Conservation (phyloP, 257 asterid species). For the Solanum pennellii region DNA sequence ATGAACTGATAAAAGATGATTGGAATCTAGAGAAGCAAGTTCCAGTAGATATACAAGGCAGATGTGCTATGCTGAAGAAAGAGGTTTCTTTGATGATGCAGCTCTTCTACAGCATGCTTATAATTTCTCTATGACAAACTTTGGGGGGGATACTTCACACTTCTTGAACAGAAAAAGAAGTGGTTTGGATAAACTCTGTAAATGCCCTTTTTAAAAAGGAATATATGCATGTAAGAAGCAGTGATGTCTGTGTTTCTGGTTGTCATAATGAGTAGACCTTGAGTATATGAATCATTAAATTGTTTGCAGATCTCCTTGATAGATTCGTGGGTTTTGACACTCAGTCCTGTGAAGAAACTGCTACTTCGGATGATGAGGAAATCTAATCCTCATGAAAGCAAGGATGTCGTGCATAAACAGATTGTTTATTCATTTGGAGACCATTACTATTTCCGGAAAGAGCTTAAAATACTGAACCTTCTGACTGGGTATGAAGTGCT, state of each 20-base stretch:
- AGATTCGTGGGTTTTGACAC: constrained; percentile 68
- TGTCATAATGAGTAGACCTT: not conserved
- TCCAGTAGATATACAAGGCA: not conserved
- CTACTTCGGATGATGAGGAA: constrained; percentile 75
- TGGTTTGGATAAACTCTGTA: not conserved
- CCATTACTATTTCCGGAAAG: constrained; percentile 84
- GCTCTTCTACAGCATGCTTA: not conserved
- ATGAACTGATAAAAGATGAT: not conserved
- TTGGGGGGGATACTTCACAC: not conserved
- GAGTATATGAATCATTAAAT: not conserved
- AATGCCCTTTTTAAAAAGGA: not conserved
- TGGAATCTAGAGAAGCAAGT: not conserved
- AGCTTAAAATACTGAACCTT: constrained; percentile 72
- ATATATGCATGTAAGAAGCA: not conserved
- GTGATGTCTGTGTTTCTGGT: not conserved
- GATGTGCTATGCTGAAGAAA: not conserved
- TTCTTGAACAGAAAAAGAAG: not conserved
- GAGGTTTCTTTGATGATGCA: not conserved
- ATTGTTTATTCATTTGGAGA: constrained; percentile 72
- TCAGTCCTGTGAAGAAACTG: constrained; percentile 50
- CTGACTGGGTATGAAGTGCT: constrained; percentile 54
- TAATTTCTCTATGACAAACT: not conserved
- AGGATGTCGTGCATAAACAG: constrained; percentile 40
- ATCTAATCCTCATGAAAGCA: constrained; percentile 32
- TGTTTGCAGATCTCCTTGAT: constrained; percentile 62